Evolutionary conservation across 805 yeast genomes (phyloP).

Genomic region (Henningerozyma blattae): DNA sequence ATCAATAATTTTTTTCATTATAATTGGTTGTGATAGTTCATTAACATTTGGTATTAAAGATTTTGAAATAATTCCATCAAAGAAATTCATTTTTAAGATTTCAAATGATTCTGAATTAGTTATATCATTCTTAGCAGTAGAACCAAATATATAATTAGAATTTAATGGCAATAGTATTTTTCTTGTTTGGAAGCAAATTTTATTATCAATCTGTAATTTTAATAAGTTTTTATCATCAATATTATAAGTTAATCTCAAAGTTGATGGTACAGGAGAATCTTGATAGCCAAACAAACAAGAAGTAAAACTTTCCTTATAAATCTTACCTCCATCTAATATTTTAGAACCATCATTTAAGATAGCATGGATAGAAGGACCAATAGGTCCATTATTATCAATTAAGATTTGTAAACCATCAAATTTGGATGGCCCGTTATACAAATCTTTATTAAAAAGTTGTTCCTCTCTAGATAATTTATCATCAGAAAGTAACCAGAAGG

Average conservation of each 20-base stretch:
- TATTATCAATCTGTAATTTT: constrained; percentile 63
- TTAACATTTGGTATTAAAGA: constrained; percentile 47
- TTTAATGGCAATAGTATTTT: constrained; percentile 35
- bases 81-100: constrained; percentile 45
- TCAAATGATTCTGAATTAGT: constrained; percentile 54
- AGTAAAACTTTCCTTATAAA: constrained; percentile 33
- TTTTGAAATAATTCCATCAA: constrained; percentile 40
- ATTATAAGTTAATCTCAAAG: constrained; percentile 53
- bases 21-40: constrained; percentile 33
- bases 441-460: constrained; percentile 26
- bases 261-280: constrained; percentile 58
- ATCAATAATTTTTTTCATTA: constrained; percentile 30
- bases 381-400: constrained; percentile 37
- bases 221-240: constrained; percentile 29
- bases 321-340: constrained; percentile 13
- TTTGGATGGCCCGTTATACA: constrained; percentile 43
- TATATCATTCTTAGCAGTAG: constrained; percentile 36
- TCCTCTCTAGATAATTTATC: constrained; percentile 1
- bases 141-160: constrained; percentile 36
- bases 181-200: constrained; percentile 55
- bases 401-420: constrained; percentile 57
- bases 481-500: constrained; percentile 41
- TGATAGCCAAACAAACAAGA: constrained; percentile 49
- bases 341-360: constrained; percentile 48
- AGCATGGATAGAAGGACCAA: constrained; percentile 43